Evolutionary conservation across 2,329 filamentous ascomycete species (phyloP), one percentile per base, ranked within the genome.

Genomic region (Talaromyces sp.): DNA sequence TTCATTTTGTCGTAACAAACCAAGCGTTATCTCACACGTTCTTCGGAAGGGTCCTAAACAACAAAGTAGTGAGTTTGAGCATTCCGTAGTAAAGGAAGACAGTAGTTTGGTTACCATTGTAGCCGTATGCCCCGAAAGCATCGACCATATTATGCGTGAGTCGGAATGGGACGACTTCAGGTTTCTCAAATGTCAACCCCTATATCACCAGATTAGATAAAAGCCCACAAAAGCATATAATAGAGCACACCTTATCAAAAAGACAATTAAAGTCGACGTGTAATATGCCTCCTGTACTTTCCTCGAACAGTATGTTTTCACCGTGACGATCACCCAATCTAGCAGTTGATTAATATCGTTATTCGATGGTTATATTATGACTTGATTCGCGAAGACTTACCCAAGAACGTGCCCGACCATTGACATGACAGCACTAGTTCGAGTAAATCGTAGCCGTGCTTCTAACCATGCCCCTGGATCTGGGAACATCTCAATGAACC

Each of bases 211-310:
- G 8, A 19, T 62, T 45, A 62, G 52, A 5, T 33, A 35, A 54
- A 14, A 54, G 6, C 37, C 24, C 11, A 47, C 33, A 54, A 11
- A 19, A 41, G 16, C 37, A 22, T 33, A 37, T 11, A 16, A 33
- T 2, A 14, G 33, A 22, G 57, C 67, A 57, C 67, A 78, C 77
- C 71, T 99, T 99, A 82, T 99, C 96, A 76, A 99, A 99, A 4
- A 99, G 87, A 77, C 96, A 99, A 80, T 99, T 99, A 84, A 99
- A 99, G 79, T 99, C 95, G 54, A 99, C 96, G 78, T 99, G 95
- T 78, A 99, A 91, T 2, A 96, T 88, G 60, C 94, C 94, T 52
- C 96, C 95, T 69, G 93, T 96, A 64, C 91, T 90, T 80, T 98
- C 92, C 77, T 98, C 93, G 37, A 99, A 88, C 35, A 97, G 86